phyloP scores from a whole-genome alignment of 768 basidiomycete species.

The Tricholoma hemisulphureum region DNA sequence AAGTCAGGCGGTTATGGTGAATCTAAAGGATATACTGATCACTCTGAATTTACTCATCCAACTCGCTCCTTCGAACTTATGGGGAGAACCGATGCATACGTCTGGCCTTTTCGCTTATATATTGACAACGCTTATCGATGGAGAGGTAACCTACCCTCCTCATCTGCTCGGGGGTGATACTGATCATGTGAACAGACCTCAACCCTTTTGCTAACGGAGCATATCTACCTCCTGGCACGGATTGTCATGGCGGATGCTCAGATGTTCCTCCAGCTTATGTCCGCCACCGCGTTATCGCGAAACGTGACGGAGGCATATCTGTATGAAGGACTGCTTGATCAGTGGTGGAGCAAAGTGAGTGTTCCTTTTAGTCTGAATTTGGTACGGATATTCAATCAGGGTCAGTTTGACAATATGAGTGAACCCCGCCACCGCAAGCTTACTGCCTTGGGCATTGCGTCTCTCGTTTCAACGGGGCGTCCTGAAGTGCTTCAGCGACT shows the following conservation, averaged over 20 bases:
- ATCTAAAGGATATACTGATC: conserved; percentile 63
- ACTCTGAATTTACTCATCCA: conserved; percentile 62
- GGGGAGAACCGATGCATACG: conserved; percentile 72
- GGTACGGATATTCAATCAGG: neutral
- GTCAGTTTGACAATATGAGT: conserved; percentile 87
- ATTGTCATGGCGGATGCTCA: conserved; percentile 64
- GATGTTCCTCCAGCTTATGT: conserved; percentile 71
- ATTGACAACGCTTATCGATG: conserved; percentile 58
- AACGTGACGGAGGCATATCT: conserved; percentile 51
- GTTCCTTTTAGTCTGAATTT: neutral
- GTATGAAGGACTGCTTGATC: conserved; percentile 68
- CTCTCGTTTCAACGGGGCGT: conserved; percentile 71
- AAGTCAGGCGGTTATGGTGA: conserved; percentile 46
- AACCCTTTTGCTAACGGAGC: conserved; percentile 57
- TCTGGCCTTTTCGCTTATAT: conserved; percentile 72
- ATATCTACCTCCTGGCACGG: conserved; percentile 72
- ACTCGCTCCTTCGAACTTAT: conserved; percentile 56
- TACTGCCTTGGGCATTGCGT: conserved; percentile 76
- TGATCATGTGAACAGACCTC: conserved; percentile 29
- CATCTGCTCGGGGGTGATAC: conserved; percentile 5
- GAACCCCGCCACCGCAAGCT: conserved; percentile 84
- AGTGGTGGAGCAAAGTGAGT: conserved; percentile 79
- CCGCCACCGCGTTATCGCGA: conserved; percentile 51
- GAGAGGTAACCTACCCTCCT: conserved; percentile 50
- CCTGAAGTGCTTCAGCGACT: conserved; percentile 71